Conservation (phyloP, 1,284 basidiomycete genomes). For the Apiotrichum veenhuisii region DNA sequence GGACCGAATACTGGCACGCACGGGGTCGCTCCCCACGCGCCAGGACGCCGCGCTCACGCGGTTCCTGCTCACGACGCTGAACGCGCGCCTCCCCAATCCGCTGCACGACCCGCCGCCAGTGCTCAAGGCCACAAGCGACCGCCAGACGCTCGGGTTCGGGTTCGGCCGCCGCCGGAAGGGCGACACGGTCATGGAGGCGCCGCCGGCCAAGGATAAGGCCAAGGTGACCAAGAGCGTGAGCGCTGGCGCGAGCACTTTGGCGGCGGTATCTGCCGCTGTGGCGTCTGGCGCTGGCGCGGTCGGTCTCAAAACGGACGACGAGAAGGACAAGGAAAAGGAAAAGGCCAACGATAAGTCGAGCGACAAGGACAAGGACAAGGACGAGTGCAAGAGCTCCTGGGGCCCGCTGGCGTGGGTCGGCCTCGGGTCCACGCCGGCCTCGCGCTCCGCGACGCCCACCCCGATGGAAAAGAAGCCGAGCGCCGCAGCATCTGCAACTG, state of each 20-base stretch:
- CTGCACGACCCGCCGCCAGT: neutral
- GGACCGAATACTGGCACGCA: neutral
- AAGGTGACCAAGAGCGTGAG: neutral
- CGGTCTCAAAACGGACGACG: too few species aligned
- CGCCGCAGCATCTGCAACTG: too few species aligned
- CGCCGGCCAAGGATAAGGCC: neutral
- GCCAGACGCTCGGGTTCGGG: slow-evolving; percentile 26
- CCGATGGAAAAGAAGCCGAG: neutral
- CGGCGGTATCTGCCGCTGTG: too few species aligned
- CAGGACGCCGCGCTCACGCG: slow-evolving; percentile 20
- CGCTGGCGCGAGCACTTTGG: too few species aligned
- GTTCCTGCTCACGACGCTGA: slow-evolving; percentile 22
- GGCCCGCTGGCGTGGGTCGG: slow-evolving; percentile 15
- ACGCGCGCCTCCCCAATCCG: slow-evolving; percentile 7
- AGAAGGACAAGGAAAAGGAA: neutral
- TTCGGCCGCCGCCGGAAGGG: slow-evolving; percentile 9
- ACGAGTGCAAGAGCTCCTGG: neutral
- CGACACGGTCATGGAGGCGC: neutral
- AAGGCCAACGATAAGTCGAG: neutral
- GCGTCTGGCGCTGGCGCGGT: too few species aligned
- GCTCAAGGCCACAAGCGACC: neutral
- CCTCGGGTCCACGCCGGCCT: slow-evolving; percentile 1
- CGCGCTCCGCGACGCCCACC: slow-evolving; percentile 1
- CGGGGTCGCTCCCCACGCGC: neutral
- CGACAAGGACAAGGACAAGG: neutral